Percentiles rank a stretch among this genome's conserved stretches.
These are phyloP conservation scores for Calonectria honghensis DNA, from an alignment of 2,329 filamentous ascomycete genomes.

Conservation along the genomic window DNA sequence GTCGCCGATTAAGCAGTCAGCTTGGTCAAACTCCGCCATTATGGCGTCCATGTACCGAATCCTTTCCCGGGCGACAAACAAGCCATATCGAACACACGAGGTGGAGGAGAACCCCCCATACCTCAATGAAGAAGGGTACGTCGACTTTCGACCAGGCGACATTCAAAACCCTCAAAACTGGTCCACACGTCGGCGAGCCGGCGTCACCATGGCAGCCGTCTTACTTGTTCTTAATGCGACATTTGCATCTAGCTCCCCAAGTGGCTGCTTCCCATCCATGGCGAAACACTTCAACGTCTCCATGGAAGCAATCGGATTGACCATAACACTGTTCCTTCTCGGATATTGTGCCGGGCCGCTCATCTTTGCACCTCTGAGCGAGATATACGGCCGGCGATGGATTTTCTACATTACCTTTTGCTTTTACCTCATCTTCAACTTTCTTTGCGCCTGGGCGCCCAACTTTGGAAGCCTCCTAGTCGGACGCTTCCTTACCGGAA, in stretches of 20 bases:
- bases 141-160: slow-evolving; percentile 71
- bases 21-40: not conserved
- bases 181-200: slow-evolving; percentile 62
- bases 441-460: slow-evolving; percentile 73
- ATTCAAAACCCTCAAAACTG: slow-evolving; percentile 71
- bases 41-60: slow-evolving; percentile 64
- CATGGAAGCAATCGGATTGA: slow-evolving; percentile 66
- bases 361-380: slow-evolving; percentile 74
- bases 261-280: slow-evolving; percentile 9
- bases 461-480: slow-evolving; percentile 72
- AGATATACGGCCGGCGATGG: slow-evolving; percentile 74
- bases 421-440: slow-evolving; percentile 70
- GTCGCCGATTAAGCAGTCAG: not conserved
- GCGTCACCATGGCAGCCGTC: slow-evolving; percentile 64
- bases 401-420: slow-evolving; percentile 71
- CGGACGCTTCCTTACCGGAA: slow-evolving; percentile 74
- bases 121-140: slow-evolving; percentile 69
- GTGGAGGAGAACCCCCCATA: slow-evolving; percentile 57
- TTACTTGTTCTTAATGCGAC: slow-evolving; percentile 61
- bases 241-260: slow-evolving; percentile 4
- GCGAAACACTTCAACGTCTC: slow-evolving; percentile 66
- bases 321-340: slow-evolving; percentile 70
- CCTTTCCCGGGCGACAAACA: slow-evolving; percentile 70
- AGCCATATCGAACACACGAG: slow-evolving; percentile 67
- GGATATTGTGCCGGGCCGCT: slow-evolving; percentile 75